Evolutionary conservation across 306 rosid species (phyloP), one percentile per base, ranked within the genome.

Genomic region (Medicago ruthenica): DNA sequence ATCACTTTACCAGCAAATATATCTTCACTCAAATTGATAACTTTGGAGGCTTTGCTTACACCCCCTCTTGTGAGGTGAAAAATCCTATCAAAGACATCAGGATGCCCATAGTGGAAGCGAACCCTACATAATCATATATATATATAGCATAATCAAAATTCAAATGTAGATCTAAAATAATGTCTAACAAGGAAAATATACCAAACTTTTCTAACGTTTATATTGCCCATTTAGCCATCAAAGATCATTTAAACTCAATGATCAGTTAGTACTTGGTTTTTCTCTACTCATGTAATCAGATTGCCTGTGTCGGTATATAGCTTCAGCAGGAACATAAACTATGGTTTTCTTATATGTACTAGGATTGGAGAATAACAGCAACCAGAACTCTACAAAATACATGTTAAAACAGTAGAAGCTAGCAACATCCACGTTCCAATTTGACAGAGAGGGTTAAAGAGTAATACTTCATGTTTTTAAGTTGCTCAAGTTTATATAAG

Each of bases 81-180:
- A 76, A 94, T 89, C 85, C 98, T 87, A 84, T 94, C 98, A 72
- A 94, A 94, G 80, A 94, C 92, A 82, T 94, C 98, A 0, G 98
- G 98, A 79, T 95, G 98, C n/a, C 98, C 98, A 84, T 92, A 95
- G 83, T 95, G 98, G 85, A 95, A 95, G 36, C 98, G 98, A 76
- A 95, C 98, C 87, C 98, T 95, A 59, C 47, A 84, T 6, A 64
- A 76, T 67, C 65, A 71, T 18, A 73, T 20, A 50, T 40, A 59
- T 40, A 45, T 20, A 50, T 60, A 69, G 22, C 51, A 55, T 21
- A 70, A 76, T 10, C 51, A 70, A 42, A 69, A 62, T n/a, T 1
- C 14, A 48, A 58, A 67, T 6, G 12, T 34, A 72, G 57, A 60
- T 66, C 34, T 62, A 39, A 68, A 68, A 71, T 10, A 44, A 62